These are phyloP conservation scores for Beauveria scarabaeidicola DNA, from an alignment of 2,329 filamentous ascomycete genomes.

Conservation along the genomic window DNA sequence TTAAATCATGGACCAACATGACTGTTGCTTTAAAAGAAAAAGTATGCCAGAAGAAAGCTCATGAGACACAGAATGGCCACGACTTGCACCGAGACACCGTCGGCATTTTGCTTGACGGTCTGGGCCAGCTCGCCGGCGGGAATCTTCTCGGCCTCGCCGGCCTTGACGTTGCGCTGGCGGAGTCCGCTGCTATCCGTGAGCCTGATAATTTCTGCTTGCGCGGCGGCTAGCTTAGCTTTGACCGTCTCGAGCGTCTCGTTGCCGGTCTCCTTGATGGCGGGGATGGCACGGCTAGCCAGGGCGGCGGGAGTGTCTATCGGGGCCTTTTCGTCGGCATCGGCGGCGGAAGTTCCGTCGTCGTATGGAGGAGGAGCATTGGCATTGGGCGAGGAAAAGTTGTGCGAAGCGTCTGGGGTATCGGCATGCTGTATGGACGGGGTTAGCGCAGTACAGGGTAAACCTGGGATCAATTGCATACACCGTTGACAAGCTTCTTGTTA, in stretches of 20 bases:
- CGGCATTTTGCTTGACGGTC: constrained; percentile 45
- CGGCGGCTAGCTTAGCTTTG: constrained; percentile 64
- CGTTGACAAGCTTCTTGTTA: constrained; percentile 32
- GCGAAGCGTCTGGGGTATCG: constrained; percentile 37
- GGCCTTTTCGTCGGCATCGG: constrained; percentile 19
- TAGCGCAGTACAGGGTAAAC: constrained; percentile 3
- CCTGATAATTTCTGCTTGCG: constrained; percentile 62
- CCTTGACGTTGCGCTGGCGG: constrained; percentile 66
- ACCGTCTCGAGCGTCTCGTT: constrained; percentile 49
- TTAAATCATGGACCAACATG: neutral
- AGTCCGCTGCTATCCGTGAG: constrained; percentile 66
- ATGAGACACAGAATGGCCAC: constrained; percentile 77
- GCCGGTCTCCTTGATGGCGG: constrained; percentile 37
- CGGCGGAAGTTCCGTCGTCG: constrained; percentile 24
- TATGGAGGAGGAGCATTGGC: constrained; percentile 28
- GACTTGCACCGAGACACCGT: constrained; percentile 81
- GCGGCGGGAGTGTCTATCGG: constrained; percentile 12
- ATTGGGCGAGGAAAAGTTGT: constrained; percentile 37
- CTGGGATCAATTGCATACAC: constrained; percentile 25
- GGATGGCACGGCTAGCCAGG: constrained; percentile 31
- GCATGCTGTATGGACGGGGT: constrained; percentile 19
- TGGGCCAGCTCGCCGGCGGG: constrained; percentile 42
- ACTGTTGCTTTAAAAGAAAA: constrained; percentile 67
- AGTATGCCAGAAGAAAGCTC: constrained; percentile 89
- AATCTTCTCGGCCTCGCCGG: constrained; percentile 40